Base-by-base conservation (phyloP, 352 stramenopile genomes). In the Pythium angustatum region DNA sequence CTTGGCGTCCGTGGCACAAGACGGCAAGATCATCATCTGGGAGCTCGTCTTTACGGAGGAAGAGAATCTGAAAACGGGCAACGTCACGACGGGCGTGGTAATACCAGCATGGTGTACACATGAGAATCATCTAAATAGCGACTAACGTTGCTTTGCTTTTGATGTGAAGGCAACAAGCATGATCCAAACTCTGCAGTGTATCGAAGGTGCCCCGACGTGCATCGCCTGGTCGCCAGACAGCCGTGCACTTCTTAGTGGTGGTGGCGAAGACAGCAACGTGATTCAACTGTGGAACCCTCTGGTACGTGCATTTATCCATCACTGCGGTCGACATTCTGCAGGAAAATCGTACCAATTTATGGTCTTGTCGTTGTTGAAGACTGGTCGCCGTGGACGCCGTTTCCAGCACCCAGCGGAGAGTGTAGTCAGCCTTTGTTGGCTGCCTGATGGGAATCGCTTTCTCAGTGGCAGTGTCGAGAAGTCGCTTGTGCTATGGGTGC, bases 21-120 rank as follows among this genome's bases (percentile, higher is more conserved):
- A 95, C 34, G 87, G 83, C 1, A 82, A 76, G 12, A 79, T 97
- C 14, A 67, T 97, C 11, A 63, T 96, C 12, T 96, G 86, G 82
- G 62, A 79, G 31, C 58, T 91, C 11, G 58, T 51, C 12, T 74
- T 79, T 38, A 44, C 71, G 2, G 56, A 53, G 7, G 11, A 44
- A 11, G 66, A 73, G 43, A 44, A 67, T 31, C 45, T 52, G 19
- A 74, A 67, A 48, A 73, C 50, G 8, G 66, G 62, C 8, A 47
- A 62, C 4, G 19, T 43, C 5, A 49, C 44, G 14, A 11, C 56
- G 2, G 28, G 26, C 9, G 21, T 69, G 54, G 58, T 69, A 52
- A 6, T 31, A 5, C 15, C n/a, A n/a, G n/a, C 14, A 28, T 21
- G 38, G 2, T 19, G 22, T 26, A n/a, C 15, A 50, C 7, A 33